phyloP scores from a whole-genome alignment of 2,329 filamentous ascomycete species.

The Cladophialophora exuberans region DNA sequence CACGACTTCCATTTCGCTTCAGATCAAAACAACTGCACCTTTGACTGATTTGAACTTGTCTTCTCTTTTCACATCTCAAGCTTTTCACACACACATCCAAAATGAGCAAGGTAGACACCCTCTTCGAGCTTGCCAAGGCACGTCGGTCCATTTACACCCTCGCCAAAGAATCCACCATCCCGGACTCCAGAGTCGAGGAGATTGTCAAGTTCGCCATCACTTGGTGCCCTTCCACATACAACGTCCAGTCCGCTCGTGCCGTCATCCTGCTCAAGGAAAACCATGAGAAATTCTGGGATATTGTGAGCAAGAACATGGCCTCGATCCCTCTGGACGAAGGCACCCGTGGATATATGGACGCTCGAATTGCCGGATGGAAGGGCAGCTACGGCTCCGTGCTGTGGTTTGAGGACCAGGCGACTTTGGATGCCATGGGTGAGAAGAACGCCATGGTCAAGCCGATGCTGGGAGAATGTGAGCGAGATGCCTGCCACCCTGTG shows the following conservation, averaged over 20 bases:
- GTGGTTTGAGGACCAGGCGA: constrained; percentile 79
- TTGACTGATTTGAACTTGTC: too few species aligned
- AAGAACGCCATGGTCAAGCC: constrained; percentile 68
- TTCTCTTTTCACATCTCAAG: too few species aligned
- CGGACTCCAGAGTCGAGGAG: constrained; percentile 29
- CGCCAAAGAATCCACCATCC: constrained; percentile 22
- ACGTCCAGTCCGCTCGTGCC: constrained; percentile 79
- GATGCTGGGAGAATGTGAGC: constrained; percentile 67
- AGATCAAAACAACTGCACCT: too few species aligned
- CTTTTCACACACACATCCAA: not conserved
- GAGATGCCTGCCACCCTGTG: not conserved
- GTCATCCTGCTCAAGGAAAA: constrained; percentile 79
- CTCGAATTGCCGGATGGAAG: constrained; percentile 30
- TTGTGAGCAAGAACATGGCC: constrained; percentile 47
- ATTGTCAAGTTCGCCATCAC: constrained; percentile 31
- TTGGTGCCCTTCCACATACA: constrained; percentile 72
- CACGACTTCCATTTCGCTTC: too few species aligned
- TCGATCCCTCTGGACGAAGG: constrained; percentile 14
- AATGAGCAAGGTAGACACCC: constrained; percentile 11
- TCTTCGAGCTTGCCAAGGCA: constrained; percentile 22
- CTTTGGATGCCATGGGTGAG: constrained; percentile 63
- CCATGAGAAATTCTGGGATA: constrained; percentile 86
- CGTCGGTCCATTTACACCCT: constrained; percentile 30
- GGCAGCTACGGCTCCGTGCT: constrained; percentile 77
- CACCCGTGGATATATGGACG: constrained; percentile 14